Percentiles rank a stretch among this genome's conserved stretches.
These are phyloP conservation scores for Colletotrichum lupini DNA, from an alignment of 2,329 filamentous ascomycete genomes.

Conservation along the genomic window DNA sequence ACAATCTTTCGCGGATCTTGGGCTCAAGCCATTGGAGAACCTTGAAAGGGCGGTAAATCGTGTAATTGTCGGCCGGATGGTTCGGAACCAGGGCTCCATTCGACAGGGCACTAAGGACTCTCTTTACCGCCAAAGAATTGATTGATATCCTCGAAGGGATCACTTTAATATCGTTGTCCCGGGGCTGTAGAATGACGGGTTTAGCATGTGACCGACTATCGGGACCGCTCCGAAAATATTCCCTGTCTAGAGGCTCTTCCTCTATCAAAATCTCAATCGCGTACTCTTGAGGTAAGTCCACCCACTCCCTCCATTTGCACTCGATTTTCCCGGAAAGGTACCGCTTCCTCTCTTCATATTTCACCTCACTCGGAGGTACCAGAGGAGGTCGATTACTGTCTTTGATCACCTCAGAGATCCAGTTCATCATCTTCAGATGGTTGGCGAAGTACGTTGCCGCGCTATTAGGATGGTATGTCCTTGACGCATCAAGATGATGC, in stretches of 20 bases:
- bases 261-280: neutral
- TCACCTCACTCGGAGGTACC: neutral
- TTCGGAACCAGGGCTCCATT: neutral
- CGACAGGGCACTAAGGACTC: neutral
- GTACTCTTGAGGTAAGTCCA: too few species aligned
- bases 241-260: neutral
- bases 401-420: neutral
- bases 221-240: too few species aligned
- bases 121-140: neutral
- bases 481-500: too few species aligned
- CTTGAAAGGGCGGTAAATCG: neutral
- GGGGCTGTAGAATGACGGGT: neutral
- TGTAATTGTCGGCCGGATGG: neutral
- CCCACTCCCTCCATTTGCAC: too few species aligned
- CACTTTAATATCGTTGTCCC: neutral
- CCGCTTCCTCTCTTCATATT: neutral
- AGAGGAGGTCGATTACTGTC: neutral
- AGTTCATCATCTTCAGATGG: neutral
- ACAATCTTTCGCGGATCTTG: neutral
- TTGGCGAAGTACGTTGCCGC: neutral
- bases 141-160: neutral
- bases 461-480: rapidly evolving
- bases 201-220: neutral
- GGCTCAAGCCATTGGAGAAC: neutral
- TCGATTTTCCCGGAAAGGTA: too few species aligned